phyloP scores from a whole-genome alignment of 108 stramenopile genomes.

The Stephanodiscus triporus region DNA sequence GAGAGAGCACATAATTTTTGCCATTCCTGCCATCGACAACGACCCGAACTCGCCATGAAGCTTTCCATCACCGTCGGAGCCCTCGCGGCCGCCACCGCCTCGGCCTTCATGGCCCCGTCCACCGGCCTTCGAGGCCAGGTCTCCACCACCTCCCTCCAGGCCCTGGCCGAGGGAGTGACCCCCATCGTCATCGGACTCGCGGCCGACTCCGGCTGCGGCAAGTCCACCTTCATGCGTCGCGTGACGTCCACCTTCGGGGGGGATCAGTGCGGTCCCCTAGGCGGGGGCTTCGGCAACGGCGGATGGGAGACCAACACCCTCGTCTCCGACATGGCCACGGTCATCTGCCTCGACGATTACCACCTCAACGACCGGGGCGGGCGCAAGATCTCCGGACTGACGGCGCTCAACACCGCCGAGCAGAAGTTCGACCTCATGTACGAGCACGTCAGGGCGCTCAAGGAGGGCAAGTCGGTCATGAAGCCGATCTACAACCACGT shows the following conservation, averaged over 20 bases:
- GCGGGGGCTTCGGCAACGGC: conserved; percentile 88
- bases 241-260: conserved; percentile 97
- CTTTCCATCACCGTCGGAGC: conserved; percentile 56
- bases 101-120: conserved; percentile 53
- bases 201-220: conserved; percentile 98
- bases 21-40: background rate
- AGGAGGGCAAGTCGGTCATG: conserved; percentile 89
- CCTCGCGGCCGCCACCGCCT: conserved; percentile 56
- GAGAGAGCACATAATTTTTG: too few relatives aligned
- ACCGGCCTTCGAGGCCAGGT: conserved; percentile 63
- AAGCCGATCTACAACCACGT: conserved; percentile 99
- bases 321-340: conserved; percentile 95
- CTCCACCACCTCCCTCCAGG: conserved; percentile 61
- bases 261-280: conserved; percentile 92
- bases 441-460: conserved; percentile 94
- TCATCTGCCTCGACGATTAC: conserved; percentile 98
- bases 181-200: conserved; percentile 96
- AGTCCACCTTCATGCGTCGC: conserved; percentile 98
- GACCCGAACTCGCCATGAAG: conserved; percentile 52
- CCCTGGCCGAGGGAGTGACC: conserved; percentile 69
- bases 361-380: conserved; percentile 96
- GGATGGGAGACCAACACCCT: conserved; percentile 99
- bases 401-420: conserved; percentile 91
- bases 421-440: conserved; percentile 98
- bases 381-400: conserved; percentile 92